Evolutionary conservation across 129 eudicot species (phyloP), one percentile per base, ranked within the genome.

Genomic region (Deinandra increscens): DNA sequence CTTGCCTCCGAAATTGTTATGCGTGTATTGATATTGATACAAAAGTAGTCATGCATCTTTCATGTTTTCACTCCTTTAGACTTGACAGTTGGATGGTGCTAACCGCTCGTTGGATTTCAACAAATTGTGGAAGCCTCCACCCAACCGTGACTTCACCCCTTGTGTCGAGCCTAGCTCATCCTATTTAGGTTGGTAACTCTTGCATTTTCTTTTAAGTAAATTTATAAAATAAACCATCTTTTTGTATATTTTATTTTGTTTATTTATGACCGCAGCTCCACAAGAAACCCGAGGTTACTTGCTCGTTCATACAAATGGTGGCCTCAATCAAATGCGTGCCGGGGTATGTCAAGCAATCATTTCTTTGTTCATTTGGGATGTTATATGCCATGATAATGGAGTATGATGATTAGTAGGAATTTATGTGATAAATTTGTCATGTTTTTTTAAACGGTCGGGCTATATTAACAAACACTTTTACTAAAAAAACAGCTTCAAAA

Each of bases 291-390:
- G 83, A 68, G 95, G 99, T 54, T 89, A 94, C 88, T 84, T 94
- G 80, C 85, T 89, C 74, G 99, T 94, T 68, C 88, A 94, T 80
- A 81, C 97, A 62, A 89, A 94, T 84, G 99, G 99, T 13, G 99
- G 99, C 43, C 99, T 94, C 34, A 94, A 94, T 78, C 99, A 94
- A 80, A 94, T 94, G 99, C 89, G 99, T 29, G 95, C 99, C 5
- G 99, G 99, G 88, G 99, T 93, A 20, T 45, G 81, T n/a, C 33
- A 60, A 60, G 56, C 56, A 36, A 22, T 20, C 39, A 31, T 50
- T 51, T 51, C 3, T 48, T 7, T 45, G 46, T 13, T 22, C 11
- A 61, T 61, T 36, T 59, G 66, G 43, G 22, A 14, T 60, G 14
- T 60, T 34, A 60, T 60, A 42, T 39, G 70, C 10, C 39, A 13